Evolutionary conservation across 2,329 filamentous ascomycete genomes (phyloP).

Genomic region (Pseudogymnoascus pannorum): DNA sequence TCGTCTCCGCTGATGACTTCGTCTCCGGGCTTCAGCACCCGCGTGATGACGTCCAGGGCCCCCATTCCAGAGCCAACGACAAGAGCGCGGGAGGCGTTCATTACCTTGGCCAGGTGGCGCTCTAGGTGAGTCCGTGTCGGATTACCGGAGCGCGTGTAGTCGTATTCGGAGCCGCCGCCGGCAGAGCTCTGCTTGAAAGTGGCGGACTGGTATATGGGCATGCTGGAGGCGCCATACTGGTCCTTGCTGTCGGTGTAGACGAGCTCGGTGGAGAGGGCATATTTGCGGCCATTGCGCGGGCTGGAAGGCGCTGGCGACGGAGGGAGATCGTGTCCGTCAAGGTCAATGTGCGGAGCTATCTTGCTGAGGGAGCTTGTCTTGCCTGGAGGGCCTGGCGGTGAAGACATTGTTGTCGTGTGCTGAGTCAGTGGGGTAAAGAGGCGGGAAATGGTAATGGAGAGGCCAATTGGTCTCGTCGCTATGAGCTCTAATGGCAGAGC

Average conservation of each 20-base stretch:
- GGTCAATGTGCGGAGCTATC: constrained; percentile 50
- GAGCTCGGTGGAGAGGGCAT: constrained; percentile 90
- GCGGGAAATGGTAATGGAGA: not conserved
- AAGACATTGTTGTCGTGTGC: constrained; percentile 24
- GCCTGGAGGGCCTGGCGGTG: constrained; percentile 25
- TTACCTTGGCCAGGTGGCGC: constrained; percentile 95
- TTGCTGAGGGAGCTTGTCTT: constrained; percentile 23
- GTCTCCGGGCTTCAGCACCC: constrained; percentile 82
- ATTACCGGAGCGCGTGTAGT: constrained; percentile 97
- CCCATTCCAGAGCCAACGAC: constrained; percentile 97
- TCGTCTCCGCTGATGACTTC: constrained; percentile 97
- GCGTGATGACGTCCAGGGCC: constrained; percentile 90
- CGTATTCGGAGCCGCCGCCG: constrained; percentile 77
- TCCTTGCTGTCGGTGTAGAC: constrained; percentile 95
- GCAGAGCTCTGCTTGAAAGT: constrained; percentile 93
- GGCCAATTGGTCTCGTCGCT: constrained; percentile 7
- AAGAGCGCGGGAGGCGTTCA: constrained; percentile 85
- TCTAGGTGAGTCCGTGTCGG: constrained; percentile 94
- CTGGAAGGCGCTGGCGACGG: constrained; percentile 91
- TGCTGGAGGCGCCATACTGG: constrained; percentile 93
- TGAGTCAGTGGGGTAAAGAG: constrained; percentile 4
- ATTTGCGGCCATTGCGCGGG: constrained; percentile 76
- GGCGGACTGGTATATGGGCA: constrained; percentile 96
- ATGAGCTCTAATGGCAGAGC: constrained; percentile 6
- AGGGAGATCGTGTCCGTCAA: constrained; percentile 77